A percentile compares a stretch with the other conserved stretches of the same genome.
phyloP scores from a whole-genome alignment of 2,329 filamentous ascomycete species.

The Clarireedia sp. region DNA sequence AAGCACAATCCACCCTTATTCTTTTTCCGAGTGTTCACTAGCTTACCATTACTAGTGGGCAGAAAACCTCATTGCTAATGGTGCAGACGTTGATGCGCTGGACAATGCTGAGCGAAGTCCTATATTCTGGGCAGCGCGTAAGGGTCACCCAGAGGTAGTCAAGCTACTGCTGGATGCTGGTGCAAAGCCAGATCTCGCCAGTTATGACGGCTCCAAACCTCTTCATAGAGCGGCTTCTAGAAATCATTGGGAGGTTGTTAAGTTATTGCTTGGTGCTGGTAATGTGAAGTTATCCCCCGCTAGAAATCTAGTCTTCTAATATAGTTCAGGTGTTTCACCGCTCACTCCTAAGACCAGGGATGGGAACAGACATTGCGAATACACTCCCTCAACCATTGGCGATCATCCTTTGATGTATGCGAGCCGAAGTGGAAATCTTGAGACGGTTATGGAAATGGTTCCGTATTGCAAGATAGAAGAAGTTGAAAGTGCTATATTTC shows the following conservation, averaged over 20 bases:
- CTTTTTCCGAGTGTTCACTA: too few relatives aligned
- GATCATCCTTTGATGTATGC: constrained; percentile 30
- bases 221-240: constrained; percentile 31
- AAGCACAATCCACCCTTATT: too few relatives aligned
- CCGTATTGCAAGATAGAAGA: neutral
- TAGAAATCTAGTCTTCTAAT: neutral
- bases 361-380: neutral
- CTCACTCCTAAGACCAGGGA: constrained; percentile 23
- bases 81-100: constrained; percentile 2
- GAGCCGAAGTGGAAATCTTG: constrained; percentile 23
- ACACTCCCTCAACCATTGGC: neutral
- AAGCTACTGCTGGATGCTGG: constrained; percentile 12
- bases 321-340: constrained; percentile 23
- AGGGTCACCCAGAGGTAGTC: constrained; percentile 12
- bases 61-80: constrained; percentile 6
- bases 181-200: constrained; percentile 21
- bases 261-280: constrained; percentile 31
- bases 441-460: constrained; percentile 13
- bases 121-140: constrained; percentile 22
- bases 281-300: neutral
- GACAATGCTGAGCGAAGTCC: constrained; percentile 11
- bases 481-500: neutral
- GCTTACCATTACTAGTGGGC: constrained; percentile 1
- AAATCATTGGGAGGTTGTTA: constrained; percentile 27
- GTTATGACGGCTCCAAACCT: constrained; percentile 27